Conservation (phyloP, 2,329 filamentous ascomycete genomes). For the Biscogniauxia marginata region DNA sequence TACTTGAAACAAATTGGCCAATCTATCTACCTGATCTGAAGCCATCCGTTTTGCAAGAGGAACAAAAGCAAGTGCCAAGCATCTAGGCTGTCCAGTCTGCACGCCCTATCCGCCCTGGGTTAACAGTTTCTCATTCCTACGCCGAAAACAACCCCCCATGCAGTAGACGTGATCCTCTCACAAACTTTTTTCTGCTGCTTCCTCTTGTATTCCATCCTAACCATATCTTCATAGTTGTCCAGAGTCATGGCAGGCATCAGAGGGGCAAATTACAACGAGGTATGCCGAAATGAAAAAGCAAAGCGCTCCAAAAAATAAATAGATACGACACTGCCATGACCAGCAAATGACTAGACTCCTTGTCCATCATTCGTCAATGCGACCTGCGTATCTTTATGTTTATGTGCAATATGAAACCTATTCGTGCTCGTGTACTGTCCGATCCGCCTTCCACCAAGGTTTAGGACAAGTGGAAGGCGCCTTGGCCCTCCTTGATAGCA, state of each 20-base stretch:
- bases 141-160: slow-evolving; percentile 12
- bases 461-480: slow-evolving; percentile 93
- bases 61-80: slow-evolving; percentile 22
- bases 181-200: slow-evolving; percentile 1
- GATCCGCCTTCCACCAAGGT: background rate
- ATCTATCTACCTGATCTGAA: slow-evolving; percentile 31
- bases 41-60: slow-evolving; percentile 18
- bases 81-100: slow-evolving; percentile 3
- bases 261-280: slow-evolving; percentile 12
- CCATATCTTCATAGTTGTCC: slow-evolving; percentile 16
- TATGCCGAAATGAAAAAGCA: slow-evolving; percentile 17
- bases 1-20: slow-evolving; percentile 28
- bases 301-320: slow-evolving; percentile 7
- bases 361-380: slow-evolving; percentile 13
- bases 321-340: slow-evolving; percentile 9
- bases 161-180: slow-evolving; percentile 2
- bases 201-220: slow-evolving; percentile 9
- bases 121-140: slow-evolving; percentile 3
- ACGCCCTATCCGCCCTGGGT: background rate
- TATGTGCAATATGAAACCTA: slow-evolving; percentile 10
- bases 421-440: slow-evolving; percentile 3
- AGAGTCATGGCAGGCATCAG: slow-evolving; percentile 16
- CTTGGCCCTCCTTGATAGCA: slow-evolving; percentile 93
- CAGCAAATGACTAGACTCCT: slow-evolving; percentile 15
- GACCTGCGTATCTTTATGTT: slow-evolving; percentile 16